phyloP scores from a whole-genome alignment of 805 yeast genomes.

The Myxozyma melibiosi region DNA sequence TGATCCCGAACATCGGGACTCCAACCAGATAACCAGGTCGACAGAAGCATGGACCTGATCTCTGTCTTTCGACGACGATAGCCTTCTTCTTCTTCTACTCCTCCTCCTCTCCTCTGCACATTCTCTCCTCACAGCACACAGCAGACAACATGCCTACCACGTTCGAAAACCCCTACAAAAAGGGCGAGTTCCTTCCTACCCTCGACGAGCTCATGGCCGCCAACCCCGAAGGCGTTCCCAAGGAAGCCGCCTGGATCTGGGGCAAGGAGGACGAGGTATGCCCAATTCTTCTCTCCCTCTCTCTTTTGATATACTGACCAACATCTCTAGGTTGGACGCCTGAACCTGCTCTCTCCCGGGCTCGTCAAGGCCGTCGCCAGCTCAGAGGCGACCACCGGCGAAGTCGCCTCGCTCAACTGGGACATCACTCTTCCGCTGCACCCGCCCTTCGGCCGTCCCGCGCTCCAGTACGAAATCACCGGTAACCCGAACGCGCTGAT shows the following conservation, averaged over 20 bases:
- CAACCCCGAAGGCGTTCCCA: conserved; percentile 27
- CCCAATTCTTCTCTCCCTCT: not conserved
- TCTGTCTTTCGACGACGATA: too few species aligned
- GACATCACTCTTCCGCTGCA: conserved; percentile 34
- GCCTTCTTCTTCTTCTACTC: not conserved
- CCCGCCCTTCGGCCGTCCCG: conserved; percentile 37
- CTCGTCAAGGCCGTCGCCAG: conserved; percentile 27
- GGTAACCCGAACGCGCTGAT: conserved; percentile 21
- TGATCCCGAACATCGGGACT: not conserved
- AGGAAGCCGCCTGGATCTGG: conserved; percentile 39
- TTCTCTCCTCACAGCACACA: too few species aligned
- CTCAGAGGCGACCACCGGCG: conserved; percentile 25
- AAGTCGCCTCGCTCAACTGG: conserved; percentile 35
- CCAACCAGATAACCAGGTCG: too few species aligned
- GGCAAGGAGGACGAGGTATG: conserved; percentile 35
- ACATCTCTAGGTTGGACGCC: conserved; percentile 28
- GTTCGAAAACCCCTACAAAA: conserved; percentile 14
- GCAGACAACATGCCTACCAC: conserved; percentile 15
- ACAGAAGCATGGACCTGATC: too few species aligned
- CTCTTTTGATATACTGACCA: not conserved
- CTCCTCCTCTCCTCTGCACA: too few species aligned
- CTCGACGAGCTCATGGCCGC: conserved; percentile 22
- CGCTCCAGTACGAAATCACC: conserved; percentile 17
- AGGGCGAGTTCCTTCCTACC: conserved; percentile 29
- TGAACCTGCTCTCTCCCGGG: conserved; percentile 35